phyloP scores from a whole-genome alignment of 2,329 filamentous ascomycete species.

The Dendrostoma leiphaemia region DNA sequence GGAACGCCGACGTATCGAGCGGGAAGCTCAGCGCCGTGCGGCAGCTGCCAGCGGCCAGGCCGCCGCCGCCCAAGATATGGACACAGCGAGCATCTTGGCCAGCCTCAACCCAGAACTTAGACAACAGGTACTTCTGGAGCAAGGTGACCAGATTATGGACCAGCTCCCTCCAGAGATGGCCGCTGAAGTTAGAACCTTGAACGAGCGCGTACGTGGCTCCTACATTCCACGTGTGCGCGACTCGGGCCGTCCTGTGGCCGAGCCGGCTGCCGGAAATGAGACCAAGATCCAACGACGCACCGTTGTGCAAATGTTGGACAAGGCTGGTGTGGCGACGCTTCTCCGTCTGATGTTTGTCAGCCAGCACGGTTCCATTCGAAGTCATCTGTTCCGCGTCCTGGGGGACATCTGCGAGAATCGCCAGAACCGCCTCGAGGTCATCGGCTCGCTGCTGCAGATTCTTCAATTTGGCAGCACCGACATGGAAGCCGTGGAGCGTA shows the following conservation, averaged over 20 bases:
- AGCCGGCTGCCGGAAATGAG: conserved; percentile 32
- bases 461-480: conserved; percentile 94
- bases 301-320: conserved; percentile 95
- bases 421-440: conserved; percentile 91
- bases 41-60: conserved; percentile 54
- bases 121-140: conserved; percentile 84
- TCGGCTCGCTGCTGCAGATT: conserved; percentile 88
- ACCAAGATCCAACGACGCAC: conserved; percentile 72
- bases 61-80: conserved; percentile 66
- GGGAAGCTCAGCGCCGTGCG: conserved; percentile 74
- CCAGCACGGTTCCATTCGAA: conserved; percentile 82
- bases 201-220: conserved; percentile 35
- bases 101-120: conserved; percentile 83
- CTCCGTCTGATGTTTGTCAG: conserved; percentile 98
- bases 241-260: conserved; percentile 24
- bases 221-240: conserved; percentile 28
- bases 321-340: conserved; percentile 90
- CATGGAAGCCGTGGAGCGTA: conserved; percentile 89
- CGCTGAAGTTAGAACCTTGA: conserved; percentile 76
- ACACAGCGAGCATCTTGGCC: conserved; percentile 86
- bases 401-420: conserved; percentile 92
- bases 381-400: conserved; percentile 81
- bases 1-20: conserved; percentile 83
- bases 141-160: conserved; percentile 83
- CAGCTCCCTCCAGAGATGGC: conserved; percentile 83